Base-by-base conservation (phyloP, 2,329 filamentous ascomycete species). In the Fusarium goolgardi region DNA sequence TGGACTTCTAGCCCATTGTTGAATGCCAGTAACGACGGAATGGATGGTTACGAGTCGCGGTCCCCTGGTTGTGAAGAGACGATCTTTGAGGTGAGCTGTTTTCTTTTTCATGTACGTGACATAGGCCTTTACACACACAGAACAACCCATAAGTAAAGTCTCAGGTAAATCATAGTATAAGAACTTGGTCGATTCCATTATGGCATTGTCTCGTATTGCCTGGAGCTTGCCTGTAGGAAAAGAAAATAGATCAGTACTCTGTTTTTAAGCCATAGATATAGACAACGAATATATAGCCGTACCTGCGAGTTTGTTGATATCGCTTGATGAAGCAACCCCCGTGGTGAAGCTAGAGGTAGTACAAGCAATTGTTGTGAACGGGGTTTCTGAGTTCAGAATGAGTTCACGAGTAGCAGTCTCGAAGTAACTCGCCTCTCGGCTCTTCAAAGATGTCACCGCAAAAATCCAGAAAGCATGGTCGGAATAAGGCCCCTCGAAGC, bases 281-380 rank as follows among this genome's bases (percentile, higher is more conserved):
- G n/a, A 8, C 12, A n/a, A 31, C 11, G 9, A 16, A 16, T 15
- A 34, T 18, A 18, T 18, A 15, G 4, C 9, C 37, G 15, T 41
- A 55, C 55, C 49, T 16, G 49, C 49, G 12, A 63, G 55, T 13
- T 35, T 55, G 21, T 60, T 37, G 4, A n/a, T 5, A 5, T 25
- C 18, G 2, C 37, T 21, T 16, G 27, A 11, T 10, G 10, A 29
- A 11, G 9, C 10, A 11, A 11, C 9, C 27, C 27, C 3, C 4
- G 27, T 11, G 27, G 27, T 29, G 9, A 29, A 11, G 27, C 10
- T 4, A 11, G 10, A 29, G 27, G 10, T 4, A 29, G 27, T 11
- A 11, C 10, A 10, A 12, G 50, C 51, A 2, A 56, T 7, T 1
- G 8, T 1, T 5, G n/a, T 15, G 16, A 62, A 63, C 9, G 34